Evolutionary conservation across 345 rosid genomes (phyloP), one percentile per base, ranked within the genome.

Genomic region (Salix caprea): DNA sequence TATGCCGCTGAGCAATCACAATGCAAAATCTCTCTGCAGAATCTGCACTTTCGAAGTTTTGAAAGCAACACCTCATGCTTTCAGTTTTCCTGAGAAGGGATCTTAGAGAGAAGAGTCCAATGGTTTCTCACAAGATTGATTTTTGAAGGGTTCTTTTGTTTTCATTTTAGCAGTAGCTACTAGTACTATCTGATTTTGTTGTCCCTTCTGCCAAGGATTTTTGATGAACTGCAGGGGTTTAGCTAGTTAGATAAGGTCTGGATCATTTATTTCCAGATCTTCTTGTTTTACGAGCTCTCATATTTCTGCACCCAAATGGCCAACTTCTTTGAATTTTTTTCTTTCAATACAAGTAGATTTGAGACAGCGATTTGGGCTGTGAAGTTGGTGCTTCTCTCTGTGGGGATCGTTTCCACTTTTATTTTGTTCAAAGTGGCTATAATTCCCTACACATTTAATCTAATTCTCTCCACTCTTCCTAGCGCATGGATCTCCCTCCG

Each of bases 361-460:
- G 85, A 79, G 72, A 80, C 72, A 8, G 18, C 73, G 16, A 60
- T 82, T 36, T 70, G 88, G 87, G 71, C 71, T 5, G 69, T 76
- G 23, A 87, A 84, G 78, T 11, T 86, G 62, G 76, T 79, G 1
- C 54, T 87, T 7, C 44, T 87, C 6, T 74, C 65, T 21, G 48
- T 74, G 1, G 89, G 89, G 66, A 75, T 83, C 30, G 60, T 84
- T 21, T 84, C 87, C 36, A 83, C 76, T 73, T 36, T 81, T 26
- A 46, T 87, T 67, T 69, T 86, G 67, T 77, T 87, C 67, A 84
- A 79, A 72, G 78, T 79, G 36, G 84, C 81, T 28, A 61, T 85
- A 36, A 65, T 87, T 72, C 90, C 90, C 0, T 85, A 11, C 46
- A 37, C 65, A 4, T 68, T 76, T 71, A 52, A 73, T 52, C 32